Base-by-base conservation (phyloP, 768 basidiomycete species). In the Cubamyces sp. region DNA sequence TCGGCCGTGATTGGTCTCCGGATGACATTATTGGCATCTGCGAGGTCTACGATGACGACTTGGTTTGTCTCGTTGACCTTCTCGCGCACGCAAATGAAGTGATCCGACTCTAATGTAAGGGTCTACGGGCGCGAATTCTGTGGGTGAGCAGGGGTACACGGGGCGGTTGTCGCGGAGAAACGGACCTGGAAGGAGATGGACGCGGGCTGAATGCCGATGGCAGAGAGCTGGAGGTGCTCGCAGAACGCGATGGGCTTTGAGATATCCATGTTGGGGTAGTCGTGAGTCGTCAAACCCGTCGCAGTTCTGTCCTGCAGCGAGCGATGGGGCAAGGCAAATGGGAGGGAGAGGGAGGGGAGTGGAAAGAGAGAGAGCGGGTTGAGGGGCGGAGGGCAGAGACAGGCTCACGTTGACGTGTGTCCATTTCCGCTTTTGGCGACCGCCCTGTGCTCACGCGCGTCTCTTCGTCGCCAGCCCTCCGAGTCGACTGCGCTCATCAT, bases 31-130 rank as follows among this genome's bases (percentile, higher is more conserved):
- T 98, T 98, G 70, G 96, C 94, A 76, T 98, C 94, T 64, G 90
- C 82, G 66, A 99, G 88, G 87, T 98, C 96, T 73, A 99, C 91
- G 73, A 99, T 98, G 74, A 98, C 96, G 66, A 99, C 97, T 78
- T 98, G 96, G 77, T 96, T 94, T 72, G 93, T 89, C 66, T 96
- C 95, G 70, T 91, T 88, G 72, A 94, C 85, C 76, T 94, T 95
- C 81, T 98, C 96, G 59, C 96, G 91, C 64, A 98, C 87, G 75
- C 97, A 98, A 70, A 99, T 97, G 78, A 92, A 99, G 75, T 93
- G 92, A 82, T 99, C 97, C 66, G 94, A 96, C 79, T 98, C 95
- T 67, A 99, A 82, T 5, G 97, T 98, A 68, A 98, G 79, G 25
- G 91, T 94, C 93, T 94, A 60, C 50, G 34, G 34, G 37, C 46